These are phyloP conservation scores for Catharanthus roseus DNA, from an alignment of 257 asterid species.

Conservation along the genomic window DNA sequence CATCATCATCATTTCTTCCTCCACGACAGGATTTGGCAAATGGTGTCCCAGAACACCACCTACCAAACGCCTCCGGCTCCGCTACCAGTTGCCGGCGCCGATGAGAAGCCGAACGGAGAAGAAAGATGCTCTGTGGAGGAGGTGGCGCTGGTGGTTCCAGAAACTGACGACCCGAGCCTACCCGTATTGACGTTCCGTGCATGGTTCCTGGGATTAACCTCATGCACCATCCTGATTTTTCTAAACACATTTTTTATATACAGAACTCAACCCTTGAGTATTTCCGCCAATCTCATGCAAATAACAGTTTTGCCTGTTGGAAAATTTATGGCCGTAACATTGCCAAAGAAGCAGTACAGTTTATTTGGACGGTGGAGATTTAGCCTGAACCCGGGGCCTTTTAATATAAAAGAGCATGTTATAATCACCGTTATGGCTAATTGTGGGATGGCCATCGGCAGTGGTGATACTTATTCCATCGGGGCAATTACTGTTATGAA, in stretches of 20 bases:
- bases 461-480: conserved; percentile 96
- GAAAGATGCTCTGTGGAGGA: conserved; percentile 80
- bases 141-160: conserved; percentile 94
- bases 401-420: conserved; percentile 88
- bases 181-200: conserved; percentile 98
- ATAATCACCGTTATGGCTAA: conserved; percentile 91
- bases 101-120: conserved; percentile 32
- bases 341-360: conserved; percentile 42
- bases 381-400: conserved; percentile 86
- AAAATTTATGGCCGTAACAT: conserved; percentile 79
- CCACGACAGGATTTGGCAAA: neutral
- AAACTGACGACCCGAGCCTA: conserved; percentile 83
- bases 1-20: too few species aligned
- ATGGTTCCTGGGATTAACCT: conserved; percentile 70
- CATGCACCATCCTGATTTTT: conserved; percentile 68
- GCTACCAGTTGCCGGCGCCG: conserved; percentile 15
- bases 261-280: conserved; percentile 78
- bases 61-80: conserved; percentile 18
- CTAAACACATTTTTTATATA: conserved; percentile 91
- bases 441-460: conserved; percentile 93
- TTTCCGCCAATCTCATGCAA: conserved; percentile 96
- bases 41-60: neutral
- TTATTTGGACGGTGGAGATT: conserved; percentile 68
- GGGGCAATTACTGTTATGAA: conserved; percentile 99
- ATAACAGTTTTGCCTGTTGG: conserved; percentile 76